Base-by-base conservation (phyloP, 2,329 filamentous ascomycete genomes). In the Chaetomiaceae sp. region DNA sequence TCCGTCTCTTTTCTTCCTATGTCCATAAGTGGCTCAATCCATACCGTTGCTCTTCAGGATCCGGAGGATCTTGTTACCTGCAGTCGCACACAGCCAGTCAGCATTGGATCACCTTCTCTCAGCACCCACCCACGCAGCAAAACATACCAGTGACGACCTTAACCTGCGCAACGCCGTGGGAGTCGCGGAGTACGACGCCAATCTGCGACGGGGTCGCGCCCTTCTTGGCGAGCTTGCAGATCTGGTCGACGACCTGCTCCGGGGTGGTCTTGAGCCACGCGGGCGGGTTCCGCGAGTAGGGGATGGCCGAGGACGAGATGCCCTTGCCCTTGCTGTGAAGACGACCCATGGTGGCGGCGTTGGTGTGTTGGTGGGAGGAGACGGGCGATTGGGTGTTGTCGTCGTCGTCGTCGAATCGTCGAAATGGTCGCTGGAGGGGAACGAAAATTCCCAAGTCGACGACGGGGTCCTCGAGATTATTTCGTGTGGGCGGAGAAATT, bases 321-420 rank as follows among this genome's bases (percentile, higher is more conserved):
- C 93, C 94, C 88, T 97, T 97, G 79, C 93, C 91, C 68, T 96
- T 95, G 82, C 81, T 87, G 85, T 98, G 94, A 85, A 97, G 84
- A 81, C 91, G 84, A 84, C 90, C 88, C 88, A 95, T 95, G 61
- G 73, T 86, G 73, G 65, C 45, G 73, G 65, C 45, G 48, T 70
- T 68, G 68, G 62, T 65, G 65, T 58, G 62, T 62, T 63, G 57
- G 58, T n/a, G 66, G 62, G 63, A 56, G 52, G 58, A 41, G 39
- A 56, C 63, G 56, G 22, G 52, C 57, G 57, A 56, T 57, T 58
- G 54, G 52, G n/a, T 45, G 33, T 15, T n/a, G 36, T 36, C 27
- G 61, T 24, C 22, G 22, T 24, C 22, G 22, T 24, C 22, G 55
- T 57, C 55, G 56, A 48, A 35, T 27, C 48, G 49, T 51, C 49